These are phyloP conservation scores for Tolypocladium tropicale DNA, from an alignment of 2,329 filamentous ascomycete genomes.

Conservation along the genomic window DNA sequence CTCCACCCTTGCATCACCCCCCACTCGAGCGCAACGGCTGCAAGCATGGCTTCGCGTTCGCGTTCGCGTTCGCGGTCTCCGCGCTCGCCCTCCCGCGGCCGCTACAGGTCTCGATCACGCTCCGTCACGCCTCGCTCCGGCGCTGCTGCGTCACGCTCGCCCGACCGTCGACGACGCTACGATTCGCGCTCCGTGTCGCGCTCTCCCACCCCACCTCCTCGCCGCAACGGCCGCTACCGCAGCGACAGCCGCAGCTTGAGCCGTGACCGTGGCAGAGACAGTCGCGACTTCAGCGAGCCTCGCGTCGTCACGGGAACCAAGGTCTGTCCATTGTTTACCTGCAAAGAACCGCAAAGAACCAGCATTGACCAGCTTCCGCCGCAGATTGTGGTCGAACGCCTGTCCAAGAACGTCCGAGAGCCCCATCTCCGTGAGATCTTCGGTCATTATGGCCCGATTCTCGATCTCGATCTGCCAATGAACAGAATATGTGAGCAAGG, in stretches of 20 bases:
- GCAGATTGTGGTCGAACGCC: conserved; percentile 88
- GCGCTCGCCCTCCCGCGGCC: conserved; percentile 20
- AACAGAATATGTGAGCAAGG: conserved; percentile 64
- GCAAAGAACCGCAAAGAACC: too few species aligned
- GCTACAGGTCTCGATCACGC: conserved; percentile 21
- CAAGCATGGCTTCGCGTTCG: conserved; percentile 15
- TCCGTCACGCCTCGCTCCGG: conserved; percentile 22
- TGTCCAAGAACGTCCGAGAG: conserved; percentile 91
- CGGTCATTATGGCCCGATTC: conserved; percentile 73
- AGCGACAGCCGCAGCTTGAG: conserved; percentile 20
- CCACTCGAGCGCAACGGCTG: not conserved
- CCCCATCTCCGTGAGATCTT: conserved; percentile 88
- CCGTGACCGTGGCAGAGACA: conserved; percentile 21
- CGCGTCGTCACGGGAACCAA: conserved; percentile 40
- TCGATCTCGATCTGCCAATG: conserved; percentile 81
- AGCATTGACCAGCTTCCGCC: not conserved
- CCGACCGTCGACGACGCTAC: conserved; percentile 17
- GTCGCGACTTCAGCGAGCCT: conserved; percentile 24
- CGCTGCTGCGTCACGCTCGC: conserved; percentile 20
- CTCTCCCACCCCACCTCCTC: conserved; percentile 17
- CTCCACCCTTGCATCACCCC: not conserved
- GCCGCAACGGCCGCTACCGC: conserved; percentile 22
- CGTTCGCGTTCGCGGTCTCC: conserved; percentile 8
- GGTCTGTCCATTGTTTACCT: conserved; percentile 20
- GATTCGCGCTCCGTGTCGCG: conserved; percentile 23